Percentiles rank a stretch among this genome's conserved stretches.
Evolutionary conservation across 768 basidiomycete genomes (phyloP).

Genomic region (Podaxis sp.): DNA sequence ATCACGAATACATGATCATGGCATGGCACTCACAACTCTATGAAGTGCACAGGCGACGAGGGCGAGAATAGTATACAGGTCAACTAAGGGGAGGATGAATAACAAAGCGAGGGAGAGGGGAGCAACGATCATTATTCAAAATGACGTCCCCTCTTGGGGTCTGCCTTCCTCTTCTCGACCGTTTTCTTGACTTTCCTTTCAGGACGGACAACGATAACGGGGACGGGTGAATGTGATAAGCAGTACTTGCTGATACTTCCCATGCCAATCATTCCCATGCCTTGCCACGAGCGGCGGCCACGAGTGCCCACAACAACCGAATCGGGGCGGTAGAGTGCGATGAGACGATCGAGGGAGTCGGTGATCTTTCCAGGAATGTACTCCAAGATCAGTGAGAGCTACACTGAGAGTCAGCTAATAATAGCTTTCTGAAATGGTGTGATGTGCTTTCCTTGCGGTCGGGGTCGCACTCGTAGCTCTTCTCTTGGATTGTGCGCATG

Average conservation of each 20-base stretch:
- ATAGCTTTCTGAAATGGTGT: not conserved
- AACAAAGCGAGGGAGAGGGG: not conserved
- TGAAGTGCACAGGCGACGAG: not conserved
- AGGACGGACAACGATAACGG: conserved; percentile 92
- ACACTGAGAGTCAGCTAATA: conserved; percentile 1
- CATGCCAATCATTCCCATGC: conserved; percentile 35
- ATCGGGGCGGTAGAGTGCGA: conserved; percentile 89
- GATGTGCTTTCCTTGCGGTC: conserved; percentile 60
- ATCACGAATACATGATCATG: not conserved
- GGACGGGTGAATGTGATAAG: conserved; percentile 90
- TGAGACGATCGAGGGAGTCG: conserved; percentile 86
- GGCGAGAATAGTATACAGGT: not conserved
- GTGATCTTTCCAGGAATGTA: conserved; percentile 91
- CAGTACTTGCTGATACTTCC: conserved; percentile 68
- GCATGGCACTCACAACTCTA: not conserved
- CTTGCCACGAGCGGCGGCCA: conserved; percentile 52
- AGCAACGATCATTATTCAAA: conserved; percentile 45
- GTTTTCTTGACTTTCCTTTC: conserved; percentile 85
- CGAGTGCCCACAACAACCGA: conserved; percentile 91
- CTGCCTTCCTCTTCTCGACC: conserved; percentile 79
- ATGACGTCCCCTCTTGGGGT: conserved; percentile 85
- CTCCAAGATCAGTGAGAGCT: conserved; percentile 91
- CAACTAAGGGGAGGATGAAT: not conserved
- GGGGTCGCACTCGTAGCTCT: conserved; percentile 73
- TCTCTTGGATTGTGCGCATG: conserved; percentile 76